phyloP scores from a whole-genome alignment of 768 basidiomycete species.

The Chalciporus piperatus region DNA sequence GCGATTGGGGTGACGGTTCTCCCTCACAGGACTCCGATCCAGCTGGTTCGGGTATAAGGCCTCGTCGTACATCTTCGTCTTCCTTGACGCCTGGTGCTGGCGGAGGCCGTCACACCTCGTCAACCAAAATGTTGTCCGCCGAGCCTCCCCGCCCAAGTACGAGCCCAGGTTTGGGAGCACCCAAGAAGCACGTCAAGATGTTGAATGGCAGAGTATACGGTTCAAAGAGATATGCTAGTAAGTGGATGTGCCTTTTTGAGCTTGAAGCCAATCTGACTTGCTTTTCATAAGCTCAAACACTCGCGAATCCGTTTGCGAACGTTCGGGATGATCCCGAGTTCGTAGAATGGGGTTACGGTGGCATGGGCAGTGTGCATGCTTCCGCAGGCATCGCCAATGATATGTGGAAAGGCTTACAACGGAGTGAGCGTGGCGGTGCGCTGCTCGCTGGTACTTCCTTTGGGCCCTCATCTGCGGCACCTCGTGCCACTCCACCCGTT shows the following conservation, averaged over 20 bases:
- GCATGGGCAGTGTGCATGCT: conserved; percentile 61
- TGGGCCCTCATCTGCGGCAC: conserved; percentile 1
- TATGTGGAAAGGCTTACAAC: conserved; percentile 27
- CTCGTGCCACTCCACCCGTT: conserved; percentile 32
- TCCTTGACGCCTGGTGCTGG: conserved; percentile 21
- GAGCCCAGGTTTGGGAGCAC: neutral
- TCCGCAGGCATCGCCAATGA: conserved; percentile 28
- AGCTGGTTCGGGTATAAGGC: conserved; percentile 6
- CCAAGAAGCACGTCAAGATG: conserved; percentile 52
- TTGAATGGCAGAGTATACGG: conserved; percentile 88
- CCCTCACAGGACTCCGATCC: neutral
- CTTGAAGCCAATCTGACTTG: neutral
- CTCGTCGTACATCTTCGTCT: conserved; percentile 26
- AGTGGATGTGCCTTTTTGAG: neutral
- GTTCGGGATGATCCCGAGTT: conserved; percentile 72
- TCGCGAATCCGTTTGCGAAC: conserved; percentile 60
- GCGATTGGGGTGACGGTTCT: conserved; percentile 4
- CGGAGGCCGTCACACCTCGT: conserved; percentile 27
- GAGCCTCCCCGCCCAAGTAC: conserved; percentile 7
- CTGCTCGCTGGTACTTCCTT: conserved; percentile 16
- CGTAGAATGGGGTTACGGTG: conserved; percentile 91
- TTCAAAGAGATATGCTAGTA: conserved; percentile 31
- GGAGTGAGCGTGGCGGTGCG: conserved; percentile 25
- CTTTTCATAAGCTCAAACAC: conserved; percentile 24
- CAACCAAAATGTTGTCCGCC: conserved; percentile 5